Evolutionary conservation across 805 yeast genomes (phyloP).

Genomic region (Metschnikowia henanensis): DNA sequence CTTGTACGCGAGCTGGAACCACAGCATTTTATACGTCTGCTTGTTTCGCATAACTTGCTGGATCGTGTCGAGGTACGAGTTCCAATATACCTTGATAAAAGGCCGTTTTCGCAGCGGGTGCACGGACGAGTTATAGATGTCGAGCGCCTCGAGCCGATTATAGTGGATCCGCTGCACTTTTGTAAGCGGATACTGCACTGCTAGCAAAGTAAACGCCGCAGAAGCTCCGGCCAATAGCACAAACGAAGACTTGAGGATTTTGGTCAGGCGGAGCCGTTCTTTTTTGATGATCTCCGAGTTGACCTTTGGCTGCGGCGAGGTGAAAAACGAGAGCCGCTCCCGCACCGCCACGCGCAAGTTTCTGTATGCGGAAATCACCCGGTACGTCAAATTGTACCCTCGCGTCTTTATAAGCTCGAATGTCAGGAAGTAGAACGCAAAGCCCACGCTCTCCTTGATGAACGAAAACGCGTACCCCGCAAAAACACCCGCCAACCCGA

Average conservation of each 20-base stretch:
- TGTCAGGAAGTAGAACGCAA: slow-evolving; percentile 79
- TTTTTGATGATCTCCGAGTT: slow-evolving; percentile 20
- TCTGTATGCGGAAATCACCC: slow-evolving; percentile 44
- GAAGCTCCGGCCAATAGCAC: slow-evolving; percentile 83
- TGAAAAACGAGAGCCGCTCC: slow-evolving; percentile 21
- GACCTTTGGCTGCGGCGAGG: slow-evolving; percentile 13
- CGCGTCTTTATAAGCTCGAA: slow-evolving; percentile 79
- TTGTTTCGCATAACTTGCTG: slow-evolving; percentile 56
- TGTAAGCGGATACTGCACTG: slow-evolving; percentile 80
- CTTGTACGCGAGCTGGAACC: slow-evolving; percentile 70
- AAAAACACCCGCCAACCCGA: slow-evolving; percentile 83
- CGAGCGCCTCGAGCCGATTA: slow-evolving; percentile 77
- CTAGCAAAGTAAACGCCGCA: slow-evolving; percentile 75
- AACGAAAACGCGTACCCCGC: slow-evolving; percentile 85
- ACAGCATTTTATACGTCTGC: slow-evolving; percentile 51
- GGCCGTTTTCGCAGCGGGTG: slow-evolving; percentile 23
- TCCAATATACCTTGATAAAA: slow-evolving; percentile 56
- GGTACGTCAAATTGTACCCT: slow-evolving; percentile 50
- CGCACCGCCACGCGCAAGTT: slow-evolving; percentile 34
- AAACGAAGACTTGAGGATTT: slow-evolving; percentile 63
- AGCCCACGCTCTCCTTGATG: slow-evolving; percentile 77
- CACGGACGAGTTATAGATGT: slow-evolving; percentile 48
- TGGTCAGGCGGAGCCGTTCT: slow-evolving; percentile 41
- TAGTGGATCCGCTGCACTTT: slow-evolving; percentile 80
- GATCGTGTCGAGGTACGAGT: slow-evolving; percentile 76